Evolutionary conservation across 1,284 basidiomycete genomes (phyloP).

Genomic region (Psilocybe mexicana): DNA sequence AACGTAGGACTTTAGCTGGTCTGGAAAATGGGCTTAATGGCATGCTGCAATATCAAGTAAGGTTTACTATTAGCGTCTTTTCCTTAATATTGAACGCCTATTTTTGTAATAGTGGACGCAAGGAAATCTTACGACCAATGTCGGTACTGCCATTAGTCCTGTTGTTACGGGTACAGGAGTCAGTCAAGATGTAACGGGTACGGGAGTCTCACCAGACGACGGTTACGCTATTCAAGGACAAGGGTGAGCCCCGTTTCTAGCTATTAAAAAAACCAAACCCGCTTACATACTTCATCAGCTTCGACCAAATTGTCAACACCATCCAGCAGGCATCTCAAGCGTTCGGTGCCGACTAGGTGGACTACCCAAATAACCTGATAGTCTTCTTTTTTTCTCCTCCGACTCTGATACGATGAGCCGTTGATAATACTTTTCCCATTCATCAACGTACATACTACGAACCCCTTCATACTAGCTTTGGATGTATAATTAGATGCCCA

Average conservation of each 20-base stretch:
- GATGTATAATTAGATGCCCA: conserved; percentile 11
- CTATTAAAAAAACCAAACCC: neutral
- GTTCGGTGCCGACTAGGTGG: conserved; percentile 14
- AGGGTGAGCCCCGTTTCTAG: conserved; percentile 32
- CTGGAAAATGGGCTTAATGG: conserved; percentile 47
- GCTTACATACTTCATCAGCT: conserved; percentile 15
- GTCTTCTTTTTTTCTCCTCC: neutral
- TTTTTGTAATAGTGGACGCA: conserved; percentile 49
- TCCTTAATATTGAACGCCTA: conserved; percentile 1
- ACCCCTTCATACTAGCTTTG: conserved; percentile 3
- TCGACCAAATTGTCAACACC: conserved; percentile 20
- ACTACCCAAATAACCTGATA: no score
- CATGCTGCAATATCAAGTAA: conserved; percentile 59
- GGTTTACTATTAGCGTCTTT: conserved; percentile 10
- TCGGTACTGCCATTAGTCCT: conserved; percentile 38
- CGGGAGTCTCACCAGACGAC: conserved; percentile 60
- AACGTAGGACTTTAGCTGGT: conserved; percentile 35
- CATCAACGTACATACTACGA: conserved; percentile 2
- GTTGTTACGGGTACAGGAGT: conserved; percentile 33
- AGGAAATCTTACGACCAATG: conserved; percentile 41
- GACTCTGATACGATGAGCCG: conserved; percentile 8
- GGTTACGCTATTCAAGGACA: conserved; percentile 49
- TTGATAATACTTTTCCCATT: conserved; percentile 5
- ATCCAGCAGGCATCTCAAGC: conserved; percentile 25
- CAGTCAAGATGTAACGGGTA: conserved; percentile 32